These are phyloP conservation scores for Debaryomycetaceae sp. DNA, from an alignment of 1,139 yeast genomes.

Conservation along the genomic window DNA sequence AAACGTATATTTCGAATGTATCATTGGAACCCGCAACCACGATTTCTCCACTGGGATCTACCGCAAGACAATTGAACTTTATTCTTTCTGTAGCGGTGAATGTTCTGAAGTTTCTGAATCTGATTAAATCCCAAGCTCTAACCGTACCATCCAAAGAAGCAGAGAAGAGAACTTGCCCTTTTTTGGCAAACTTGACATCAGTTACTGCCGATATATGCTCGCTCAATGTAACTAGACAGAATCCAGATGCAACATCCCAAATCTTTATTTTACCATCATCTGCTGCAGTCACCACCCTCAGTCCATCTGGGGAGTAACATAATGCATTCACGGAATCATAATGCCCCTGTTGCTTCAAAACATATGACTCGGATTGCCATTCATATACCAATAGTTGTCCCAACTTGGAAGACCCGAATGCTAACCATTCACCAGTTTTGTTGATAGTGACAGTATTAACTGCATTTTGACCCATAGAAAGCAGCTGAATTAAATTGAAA, in stretches of 20 bases:
- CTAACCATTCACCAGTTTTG: conserved; percentile 92
- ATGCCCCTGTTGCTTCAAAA: conserved; percentile 95
- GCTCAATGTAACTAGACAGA: conserved; percentile 85
- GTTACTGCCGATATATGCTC: conserved; percentile 92
- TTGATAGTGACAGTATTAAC: conserved; percentile 81
- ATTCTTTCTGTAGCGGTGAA: conserved; percentile 88
- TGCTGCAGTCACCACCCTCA: conserved; percentile 86
- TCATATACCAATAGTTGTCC: conserved; percentile 97
- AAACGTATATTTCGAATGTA: conserved; percentile 84
- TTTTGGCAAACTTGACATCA: conserved; percentile 78
- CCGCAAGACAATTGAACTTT: conserved; percentile 86
- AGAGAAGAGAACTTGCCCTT: conserved; percentile 87
- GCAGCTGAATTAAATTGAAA: conserved; percentile 75
- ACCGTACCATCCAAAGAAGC: conserved; percentile 95
- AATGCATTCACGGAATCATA: conserved; percentile 84
- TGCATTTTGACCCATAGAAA: conserved; percentile 90
- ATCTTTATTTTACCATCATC: conserved; percentile 97
- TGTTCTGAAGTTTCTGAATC: conserved; percentile 92
- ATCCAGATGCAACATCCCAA: conserved; percentile 94
- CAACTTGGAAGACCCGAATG: conserved; percentile 84
- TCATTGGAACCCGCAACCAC: conserved; percentile 95
- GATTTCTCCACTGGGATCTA: conserved; percentile 96
- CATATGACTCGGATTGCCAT: conserved; percentile 97
- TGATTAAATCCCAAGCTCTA: conserved; percentile 91
- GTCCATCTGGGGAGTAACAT: conserved; percentile 93